These are phyloP conservation scores for Zoysia japonica DNA, from an alignment of 176 grass and related monocot genomes.

Conservation along the genomic window DNA sequence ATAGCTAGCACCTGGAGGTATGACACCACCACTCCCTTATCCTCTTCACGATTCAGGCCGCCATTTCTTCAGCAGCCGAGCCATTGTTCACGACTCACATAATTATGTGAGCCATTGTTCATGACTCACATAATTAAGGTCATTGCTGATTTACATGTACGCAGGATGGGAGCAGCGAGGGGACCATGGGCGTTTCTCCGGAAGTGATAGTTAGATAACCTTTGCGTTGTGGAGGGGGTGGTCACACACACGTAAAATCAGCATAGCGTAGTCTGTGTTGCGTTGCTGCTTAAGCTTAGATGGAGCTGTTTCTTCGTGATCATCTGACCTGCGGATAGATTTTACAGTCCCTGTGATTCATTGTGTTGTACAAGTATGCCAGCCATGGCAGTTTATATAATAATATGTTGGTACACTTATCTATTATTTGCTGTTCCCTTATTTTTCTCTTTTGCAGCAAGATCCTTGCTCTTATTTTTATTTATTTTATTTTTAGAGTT, in stretches of 20 bases:
- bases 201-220: slow-evolving; percentile 46
- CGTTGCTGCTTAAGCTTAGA: slow-evolving; percentile 18
- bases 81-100: no score
- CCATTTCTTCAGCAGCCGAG: slow-evolving; percentile 20
- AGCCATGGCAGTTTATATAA: slow-evolving; percentile 27
- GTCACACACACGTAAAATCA: slow-evolving; percentile 19
- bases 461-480: background rate
- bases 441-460: background rate
- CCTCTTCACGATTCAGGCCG: background rate
- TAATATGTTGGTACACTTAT: slow-evolving; percentile 7
- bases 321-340: slow-evolving; percentile 20
- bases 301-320: slow-evolving; percentile 29
- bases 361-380: slow-evolving; percentile 14
- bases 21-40: slow-evolving; percentile 39
- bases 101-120: background rate
- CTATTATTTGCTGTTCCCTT: background rate
- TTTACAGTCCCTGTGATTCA: slow-evolving; percentile 23
- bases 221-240: slow-evolving; percentile 4
- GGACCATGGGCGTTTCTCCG: slow-evolving; percentile 81
- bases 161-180: slow-evolving; percentile 78
- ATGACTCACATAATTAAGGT: background rate
- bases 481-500: background rate
- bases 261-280: slow-evolving; percentile 23
- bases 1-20: slow-evolving; percentile 94
- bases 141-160: slow-evolving; percentile 23